Percentiles rank a stretch among this genome's conserved stretches.
Conservation (phyloP, 1,284 basidiomycete species). For the Amylostereum areolatum region DNA sequence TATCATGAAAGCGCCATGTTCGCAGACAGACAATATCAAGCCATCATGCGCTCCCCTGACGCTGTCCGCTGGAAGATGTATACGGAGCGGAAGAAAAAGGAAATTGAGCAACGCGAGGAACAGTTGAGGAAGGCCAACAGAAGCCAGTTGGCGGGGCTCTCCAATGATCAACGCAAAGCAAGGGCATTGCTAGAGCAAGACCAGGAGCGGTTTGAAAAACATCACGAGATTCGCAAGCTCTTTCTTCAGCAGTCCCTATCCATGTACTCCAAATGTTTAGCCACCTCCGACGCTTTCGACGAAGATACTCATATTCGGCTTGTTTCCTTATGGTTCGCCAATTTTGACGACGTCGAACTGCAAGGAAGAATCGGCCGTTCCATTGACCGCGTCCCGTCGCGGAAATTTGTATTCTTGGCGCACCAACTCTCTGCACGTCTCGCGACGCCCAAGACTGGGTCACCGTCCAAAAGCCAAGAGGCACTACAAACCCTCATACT, state of each 20-base stretch:
- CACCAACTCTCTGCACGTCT: constrained; percentile 91
- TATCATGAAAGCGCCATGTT: constrained; percentile 85
- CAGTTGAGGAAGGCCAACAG: constrained; percentile 30
- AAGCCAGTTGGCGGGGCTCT: constrained; percentile 18
- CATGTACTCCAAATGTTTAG: constrained; percentile 79
- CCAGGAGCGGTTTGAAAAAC: constrained; percentile 50
- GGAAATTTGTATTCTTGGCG: constrained; percentile 86
- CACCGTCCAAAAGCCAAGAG: constrained; percentile 45
- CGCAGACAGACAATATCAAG: constrained; percentile 81
- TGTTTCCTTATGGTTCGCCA: constrained; percentile 88
- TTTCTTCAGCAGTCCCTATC: constrained; percentile 75
- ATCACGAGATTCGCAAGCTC: constrained; percentile 49
- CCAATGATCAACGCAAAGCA: constrained; percentile 31
- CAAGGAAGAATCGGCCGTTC: constrained; percentile 46
- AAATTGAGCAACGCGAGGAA: constrained; percentile 46
- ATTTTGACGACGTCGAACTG: constrained; percentile 58
- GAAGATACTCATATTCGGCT: constrained; percentile 77
- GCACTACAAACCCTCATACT: constrained; percentile 63
- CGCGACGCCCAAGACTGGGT: constrained; percentile 33
- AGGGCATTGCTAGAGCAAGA: constrained; percentile 48
- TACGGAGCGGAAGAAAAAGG: constrained; percentile 64
- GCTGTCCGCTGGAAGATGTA: constrained; percentile 67
- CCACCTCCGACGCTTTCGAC: constrained; percentile 67
- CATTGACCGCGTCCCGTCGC: constrained; percentile 69
- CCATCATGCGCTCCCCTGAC: constrained; percentile 68